Evolutionary conservation across 257 asterid species (phyloP), one percentile per base, ranked within the genome.

Genomic region (Salvia rosmarinus): DNA sequence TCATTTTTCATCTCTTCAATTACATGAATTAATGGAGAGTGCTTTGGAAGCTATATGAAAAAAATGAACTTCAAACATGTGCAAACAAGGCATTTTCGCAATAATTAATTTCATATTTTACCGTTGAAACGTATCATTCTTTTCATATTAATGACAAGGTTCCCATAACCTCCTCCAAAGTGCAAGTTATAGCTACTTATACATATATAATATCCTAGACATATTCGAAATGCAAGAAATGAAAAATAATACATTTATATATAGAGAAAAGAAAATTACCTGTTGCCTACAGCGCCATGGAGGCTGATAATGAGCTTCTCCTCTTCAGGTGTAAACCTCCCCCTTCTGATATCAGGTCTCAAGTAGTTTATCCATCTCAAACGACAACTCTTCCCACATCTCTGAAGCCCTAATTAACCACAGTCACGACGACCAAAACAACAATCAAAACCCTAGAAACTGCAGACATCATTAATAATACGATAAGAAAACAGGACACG

Each of bases 371-470:
- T 90, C 98, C 98, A 92, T 73, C 98, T 85, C 80, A 92, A 66
- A 0, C 98, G 82, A 71, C 98, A 92, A 71, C 98, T 92, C 78
- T 92, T 92, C 5, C 98, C 97, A 57, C 98, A 92, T 85, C 98
- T 85, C 68, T 92, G 96, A 70, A 93, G 91, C 47, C 98, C 97
- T 92, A 75, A 43, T 17, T 4, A 46, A 67, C 13, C 42, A 13
- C 10, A 25, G n/a, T n/a, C n/a, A 7, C 23, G 12, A 37, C 12
- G 9, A 39, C 44, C 2, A 37, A 1, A 32, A 32, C 11, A 4
- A 32, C 37, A 32, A 32, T 32, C 1, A 10, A 9, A 39, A 39
- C 44, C 44, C 12, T 39, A 39, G 9, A 8, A 6, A 1, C 8
- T 9, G 8, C 7, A 9, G 42, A 37, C 8, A 4, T 5, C 7